A percentile compares a stretch with the other conserved stretches of the same genome.
Evolutionary conservation across 192 early-diverging fungal species (phyloP).

Genomic region (Jimgerdemannia lactiflua): DNA sequence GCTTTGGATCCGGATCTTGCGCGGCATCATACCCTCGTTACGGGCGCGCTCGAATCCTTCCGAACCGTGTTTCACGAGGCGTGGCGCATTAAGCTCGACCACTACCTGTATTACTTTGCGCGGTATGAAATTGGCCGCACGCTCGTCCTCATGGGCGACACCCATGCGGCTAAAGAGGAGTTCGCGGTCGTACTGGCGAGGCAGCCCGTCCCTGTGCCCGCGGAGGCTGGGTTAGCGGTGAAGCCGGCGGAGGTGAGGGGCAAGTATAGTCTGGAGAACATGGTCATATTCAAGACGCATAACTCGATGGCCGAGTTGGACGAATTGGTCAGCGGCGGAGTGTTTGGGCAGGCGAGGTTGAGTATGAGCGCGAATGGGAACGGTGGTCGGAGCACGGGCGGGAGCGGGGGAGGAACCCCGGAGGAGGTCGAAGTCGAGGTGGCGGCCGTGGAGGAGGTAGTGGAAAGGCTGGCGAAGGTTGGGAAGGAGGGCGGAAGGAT

Average conservation of each 20-base stretch:
- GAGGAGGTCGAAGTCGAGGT: not conserved
- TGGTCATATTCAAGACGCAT: constrained; percentile 57
- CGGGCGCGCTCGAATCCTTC: constrained; percentile 28
- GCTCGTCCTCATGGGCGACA: constrained; percentile 36
- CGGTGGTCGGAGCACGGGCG: not conserved
- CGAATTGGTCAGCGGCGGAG: not conserved
- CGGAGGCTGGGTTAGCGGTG: constrained; percentile 36
- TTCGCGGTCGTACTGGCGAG: constrained; percentile 46
- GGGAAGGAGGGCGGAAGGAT: not conserved
- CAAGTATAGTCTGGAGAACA: constrained; percentile 66
- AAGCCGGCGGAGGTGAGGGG: constrained; percentile 49
- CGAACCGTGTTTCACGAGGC: constrained; percentile 47
- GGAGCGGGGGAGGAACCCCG: not conserved
- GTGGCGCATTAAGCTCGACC: constrained; percentile 58
- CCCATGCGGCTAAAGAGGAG: constrained; percentile 36
- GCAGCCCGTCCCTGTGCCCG: constrained; percentile 17
- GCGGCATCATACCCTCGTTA: not conserved
- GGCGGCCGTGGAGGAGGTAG: not conserved
- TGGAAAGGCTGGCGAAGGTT: not conserved
- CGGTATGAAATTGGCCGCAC: constrained; percentile 60
- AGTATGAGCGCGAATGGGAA: not conserved
- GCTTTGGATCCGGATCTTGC: not conserved
- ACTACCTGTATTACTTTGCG: constrained; percentile 54
- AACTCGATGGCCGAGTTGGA: constrained; percentile 37
- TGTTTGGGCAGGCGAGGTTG: not conserved